Percentiles rank a stretch among this genome's conserved stretches.
Conservation (phyloP, 2,329 filamentous ascomycete genomes). For the Gliomastix tumulicola region DNA sequence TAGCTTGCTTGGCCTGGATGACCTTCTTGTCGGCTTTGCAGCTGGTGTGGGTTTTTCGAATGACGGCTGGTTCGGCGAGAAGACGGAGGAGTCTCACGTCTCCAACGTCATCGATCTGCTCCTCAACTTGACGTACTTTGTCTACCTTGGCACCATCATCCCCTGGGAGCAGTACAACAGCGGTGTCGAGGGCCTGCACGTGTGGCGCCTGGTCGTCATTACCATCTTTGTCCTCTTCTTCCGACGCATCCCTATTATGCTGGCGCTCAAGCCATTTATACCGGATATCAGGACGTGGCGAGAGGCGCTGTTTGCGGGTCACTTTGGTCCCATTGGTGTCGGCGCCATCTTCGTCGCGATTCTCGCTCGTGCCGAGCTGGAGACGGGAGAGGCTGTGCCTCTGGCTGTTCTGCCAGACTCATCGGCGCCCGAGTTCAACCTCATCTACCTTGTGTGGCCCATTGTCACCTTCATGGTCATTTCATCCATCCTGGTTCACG, state of each 20-base stretch:
- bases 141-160: constrained; percentile 95
- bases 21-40: constrained; percentile 88
- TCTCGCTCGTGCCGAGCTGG: constrained; percentile 84
- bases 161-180: constrained; percentile 91
- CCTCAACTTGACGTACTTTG: constrained; percentile 96
- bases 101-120: constrained; percentile 98
- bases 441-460: constrained; percentile 89
- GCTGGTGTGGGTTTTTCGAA: constrained; percentile 98
- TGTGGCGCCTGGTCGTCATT: constrained; percentile 90
- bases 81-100: constrained; percentile 96
- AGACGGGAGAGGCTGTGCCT: constrained; percentile 69
- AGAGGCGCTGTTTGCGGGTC: constrained; percentile 91
- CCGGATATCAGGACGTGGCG: constrained; percentile 98
- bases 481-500: constrained; percentile 88
- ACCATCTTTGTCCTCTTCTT: constrained; percentile 93
- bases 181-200: constrained; percentile 62
- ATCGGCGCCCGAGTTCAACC: constrained; percentile 50
- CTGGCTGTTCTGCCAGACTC: constrained; percentile 52
- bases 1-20: constrained; percentile 84
- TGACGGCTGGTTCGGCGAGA: constrained; percentile 97
- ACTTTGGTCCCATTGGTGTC: constrained; percentile 96
- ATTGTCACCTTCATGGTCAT: constrained; percentile 93
- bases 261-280: constrained; percentile 83
- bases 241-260: constrained; percentile 91
- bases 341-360: constrained; percentile 95